Base-by-base conservation (phyloP, 2,329 filamentous ascomycete genomes). In the Stagonosporopsis chrysanthemi region DNA sequence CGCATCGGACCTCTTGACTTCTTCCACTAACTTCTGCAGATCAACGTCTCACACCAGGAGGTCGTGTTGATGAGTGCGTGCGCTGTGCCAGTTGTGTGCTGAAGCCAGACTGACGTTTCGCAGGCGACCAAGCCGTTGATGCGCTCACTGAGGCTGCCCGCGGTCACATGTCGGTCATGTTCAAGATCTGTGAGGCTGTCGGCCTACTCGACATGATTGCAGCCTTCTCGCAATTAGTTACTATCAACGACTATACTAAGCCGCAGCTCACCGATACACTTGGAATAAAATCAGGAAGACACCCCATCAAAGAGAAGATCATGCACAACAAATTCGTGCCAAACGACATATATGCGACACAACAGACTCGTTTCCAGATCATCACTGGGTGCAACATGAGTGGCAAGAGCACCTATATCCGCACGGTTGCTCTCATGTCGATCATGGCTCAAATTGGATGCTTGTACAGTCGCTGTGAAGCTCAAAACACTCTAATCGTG, bases 301-400 rank as follows among this genome's bases (percentile, higher is more conserved):
- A 97, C 72, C 91, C 92, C 0, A 88, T 96, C 55, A 81, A 88
- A 4, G 91, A 96, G 76, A 90, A 88, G 70, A 85, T 88, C 2
- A 86, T 91, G 63, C 78, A 80, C 0, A 84, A 83, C 42, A 86
- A 85, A 22, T 96, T 90, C 70, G 82, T 98, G 3, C 90, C 95
- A 0, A 98, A 98, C 62, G 93, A 98, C 69, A 90, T 93, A 26
- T 98, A 93, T 68, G 89, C 91, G 2, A 90, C 88, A 0, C 84
- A 89, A 31, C 88, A 94, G 58, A 87, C 88, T 33, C 87, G 93
- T 1, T 96, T 97, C 68, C 93, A 98, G 64, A 90, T 98, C 60
- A 88, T 99, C 61, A 98, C 94, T 0, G 94, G 95, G 3, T 96
- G 91, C 74, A 99, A 99, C 68, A 99, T 99, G 95, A 96, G 92